Evolutionary conservation across 1,284 basidiomycete species (phyloP), one percentile per base, ranked within the genome.

Genomic region (Tilletiaria anomala): DNA sequence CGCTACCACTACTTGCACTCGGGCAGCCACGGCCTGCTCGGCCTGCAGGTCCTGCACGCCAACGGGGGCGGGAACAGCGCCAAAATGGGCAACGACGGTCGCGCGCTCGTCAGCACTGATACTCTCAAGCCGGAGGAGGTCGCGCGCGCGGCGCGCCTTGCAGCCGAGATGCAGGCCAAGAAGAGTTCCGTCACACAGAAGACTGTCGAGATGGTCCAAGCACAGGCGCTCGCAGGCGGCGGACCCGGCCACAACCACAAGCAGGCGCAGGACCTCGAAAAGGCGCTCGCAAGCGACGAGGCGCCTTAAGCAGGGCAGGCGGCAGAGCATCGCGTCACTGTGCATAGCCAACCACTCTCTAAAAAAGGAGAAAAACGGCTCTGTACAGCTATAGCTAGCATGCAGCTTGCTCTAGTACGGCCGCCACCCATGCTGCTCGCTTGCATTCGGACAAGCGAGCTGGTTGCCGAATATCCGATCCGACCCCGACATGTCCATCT

Each of bases 1-100:
- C 71, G 83, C 61, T 96, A 97, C 58, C 89, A 97, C 70, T 96
- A 94, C 68, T 81, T 89, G 65, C 89, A 96, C 69, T 85, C 83
- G 21, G 89, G 91, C 14, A 86, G 89, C 42, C 91, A 96, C 69
- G 45, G 67, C 68, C 6, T 58, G 54, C 26, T 70, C 70, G 53
- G 65, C 20, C 44, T 63, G 44, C 56, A 60, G 43, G 51, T 65
- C 6, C 46, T 65, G 20, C 57, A 59, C 39, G 52, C 61, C 16
- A 56, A 56, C 8, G 61, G 60, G 17, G 61, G 61, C 15, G 60
- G 58, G 21, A 54, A 58, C 4, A 56, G 54, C 37, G 61, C 61
- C 44, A 61, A 61, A 49, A 57, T 60, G 18, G 61, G 63, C 36
- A 39, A 54, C 6, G 59, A 56, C 12, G 61, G 61, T 4, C 54